These are phyloP conservation scores for Fonsecaea monophora DNA, from an alignment of 2,329 filamentous ascomycete species.

Conservation along the genomic window DNA sequence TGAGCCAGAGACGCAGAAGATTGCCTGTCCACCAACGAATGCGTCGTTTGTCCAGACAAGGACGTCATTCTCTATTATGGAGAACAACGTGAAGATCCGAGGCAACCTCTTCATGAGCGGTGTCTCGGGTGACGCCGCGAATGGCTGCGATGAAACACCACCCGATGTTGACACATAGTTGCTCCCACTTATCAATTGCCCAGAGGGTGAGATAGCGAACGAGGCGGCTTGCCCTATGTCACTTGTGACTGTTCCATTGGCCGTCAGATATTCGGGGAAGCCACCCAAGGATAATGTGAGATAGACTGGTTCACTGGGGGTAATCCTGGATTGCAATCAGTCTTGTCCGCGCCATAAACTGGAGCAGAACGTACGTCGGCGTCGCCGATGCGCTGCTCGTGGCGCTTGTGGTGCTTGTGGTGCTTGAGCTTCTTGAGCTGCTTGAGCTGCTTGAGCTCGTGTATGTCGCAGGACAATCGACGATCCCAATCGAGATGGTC, in stretches of 20 bases:
- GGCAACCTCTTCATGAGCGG: constrained; percentile 15
- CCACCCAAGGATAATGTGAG: constrained; percentile 23
- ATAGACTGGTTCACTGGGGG: constrained; percentile 10
- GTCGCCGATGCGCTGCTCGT: constrained; percentile 16
- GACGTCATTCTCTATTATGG: constrained; percentile 17
- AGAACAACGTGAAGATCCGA: constrained; percentile 31
- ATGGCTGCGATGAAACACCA: constrained; percentile 24
- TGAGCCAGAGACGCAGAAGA: constrained; percentile 33
- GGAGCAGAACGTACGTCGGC: constrained; percentile 24
- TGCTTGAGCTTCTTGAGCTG: too few species aligned
- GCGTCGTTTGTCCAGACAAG: constrained; percentile 32
- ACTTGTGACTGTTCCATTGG: constrained; percentile 29
- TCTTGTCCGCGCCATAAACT: not conserved
- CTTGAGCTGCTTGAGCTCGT: constrained; percentile 19
- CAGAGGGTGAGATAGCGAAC: constrained; percentile 26
- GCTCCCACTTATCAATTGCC: constrained; percentile 28
- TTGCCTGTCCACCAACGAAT: constrained; percentile 30
- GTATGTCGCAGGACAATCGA: constrained; percentile 32
- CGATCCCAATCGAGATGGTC: constrained; percentile 30
- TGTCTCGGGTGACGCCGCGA: constrained; percentile 23
- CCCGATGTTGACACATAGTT: constrained; percentile 32
- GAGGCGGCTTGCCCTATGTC: constrained; percentile 24
- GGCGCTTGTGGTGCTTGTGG: not conserved
- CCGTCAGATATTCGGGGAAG: constrained; percentile 20
- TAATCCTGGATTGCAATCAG: constrained; percentile 9